These are phyloP conservation scores for Umbelopsis sp. DNA, from an alignment of 192 early-diverging fungal genomes.

Conservation along the genomic window DNA sequence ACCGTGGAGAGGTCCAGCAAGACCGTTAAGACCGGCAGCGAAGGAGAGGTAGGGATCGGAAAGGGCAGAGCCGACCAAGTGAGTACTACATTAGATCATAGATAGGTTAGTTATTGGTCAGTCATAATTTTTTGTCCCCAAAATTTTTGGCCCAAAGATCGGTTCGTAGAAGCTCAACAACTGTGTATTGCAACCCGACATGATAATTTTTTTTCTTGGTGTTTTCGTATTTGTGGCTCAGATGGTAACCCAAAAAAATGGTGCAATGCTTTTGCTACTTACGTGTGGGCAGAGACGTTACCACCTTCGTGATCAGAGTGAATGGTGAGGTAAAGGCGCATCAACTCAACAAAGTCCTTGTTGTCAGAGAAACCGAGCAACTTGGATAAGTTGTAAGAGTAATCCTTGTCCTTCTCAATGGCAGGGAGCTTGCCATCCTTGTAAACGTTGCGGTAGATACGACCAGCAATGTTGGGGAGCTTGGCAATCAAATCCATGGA, in stretches of 20 bases:
- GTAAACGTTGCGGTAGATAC: constrained; percentile 99
- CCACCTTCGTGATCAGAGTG: constrained; percentile 99
- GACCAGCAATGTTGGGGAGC: constrained; percentile 93
- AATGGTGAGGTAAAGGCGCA: constrained; percentile 99
- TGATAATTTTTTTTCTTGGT: no score
- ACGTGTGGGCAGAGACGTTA: constrained; percentile 98
- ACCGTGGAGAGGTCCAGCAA: constrained; percentile 99
- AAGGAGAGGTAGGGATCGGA: constrained; percentile 99
- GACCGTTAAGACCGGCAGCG: constrained; percentile 94
- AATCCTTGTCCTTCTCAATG: constrained; percentile 91
- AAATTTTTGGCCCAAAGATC: neutral
- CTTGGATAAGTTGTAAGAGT: constrained; percentile 93
- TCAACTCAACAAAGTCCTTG: constrained; percentile 93
- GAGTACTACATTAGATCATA: constrained; percentile 34
- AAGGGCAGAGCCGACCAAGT: constrained; percentile 92
- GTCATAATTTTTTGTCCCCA: neutral
- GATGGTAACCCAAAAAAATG: neutral
- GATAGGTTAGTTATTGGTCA: neutral
- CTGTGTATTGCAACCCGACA: constrained; percentile 4
- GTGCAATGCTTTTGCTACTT: constrained; percentile 17
- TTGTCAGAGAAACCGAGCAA: constrained; percentile 89
- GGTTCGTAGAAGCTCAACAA: neutral
- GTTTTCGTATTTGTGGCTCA: neutral
- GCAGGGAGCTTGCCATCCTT: constrained; percentile 91
- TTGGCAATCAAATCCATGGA: constrained; percentile 98